Percentiles rank a stretch among this genome's conserved stretches.
Conservation (phyloP, 768 basidiomycete genomes). For the Mycena floridula region DNA sequence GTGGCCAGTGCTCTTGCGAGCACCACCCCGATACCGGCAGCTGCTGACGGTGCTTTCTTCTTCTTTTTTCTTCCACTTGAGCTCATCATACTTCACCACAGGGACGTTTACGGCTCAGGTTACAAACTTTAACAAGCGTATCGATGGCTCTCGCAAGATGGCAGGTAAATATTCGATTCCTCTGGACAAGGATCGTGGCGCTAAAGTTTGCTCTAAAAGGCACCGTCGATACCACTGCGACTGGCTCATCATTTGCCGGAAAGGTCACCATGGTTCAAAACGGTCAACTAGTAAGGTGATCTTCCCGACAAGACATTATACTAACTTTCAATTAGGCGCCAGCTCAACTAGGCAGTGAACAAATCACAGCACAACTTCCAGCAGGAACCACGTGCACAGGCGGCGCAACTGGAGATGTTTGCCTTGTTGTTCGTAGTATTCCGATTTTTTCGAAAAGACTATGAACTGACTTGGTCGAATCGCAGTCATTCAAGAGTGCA, state of each 20-base stretch:
- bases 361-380: conserved; percentile 22
- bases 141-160: neutral
- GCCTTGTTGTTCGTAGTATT: conserved; percentile 17
- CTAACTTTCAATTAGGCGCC: conserved; percentile 12
- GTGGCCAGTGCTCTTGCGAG: neutral
- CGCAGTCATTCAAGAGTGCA: conserved; percentile 19
- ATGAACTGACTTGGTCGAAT: neutral
- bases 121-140: conserved; percentile 27
- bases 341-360: conserved; percentile 10
- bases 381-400: conserved; percentile 22
- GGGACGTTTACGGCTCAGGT: conserved; percentile 7
- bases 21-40: neutral
- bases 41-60: conserved; percentile 18
- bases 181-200: no score
- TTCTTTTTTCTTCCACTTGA: no score
- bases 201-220: conserved; percentile 16
- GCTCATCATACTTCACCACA: no score
- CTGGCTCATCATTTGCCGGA: conserved; percentile 21
- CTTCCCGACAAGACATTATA: neutral
- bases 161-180: no score
- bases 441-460: neutral
- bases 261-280: conserved; percentile 19
- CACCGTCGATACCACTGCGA: conserved; percentile 22
- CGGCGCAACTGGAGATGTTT: conserved; percentile 17
- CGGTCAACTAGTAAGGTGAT: conserved; percentile 19